Evolutionary conservation across 2,329 filamentous ascomycete genomes (phyloP), one percentile per base, ranked within the genome.

Genomic region (Cephalotrichum gorgonifer): DNA sequence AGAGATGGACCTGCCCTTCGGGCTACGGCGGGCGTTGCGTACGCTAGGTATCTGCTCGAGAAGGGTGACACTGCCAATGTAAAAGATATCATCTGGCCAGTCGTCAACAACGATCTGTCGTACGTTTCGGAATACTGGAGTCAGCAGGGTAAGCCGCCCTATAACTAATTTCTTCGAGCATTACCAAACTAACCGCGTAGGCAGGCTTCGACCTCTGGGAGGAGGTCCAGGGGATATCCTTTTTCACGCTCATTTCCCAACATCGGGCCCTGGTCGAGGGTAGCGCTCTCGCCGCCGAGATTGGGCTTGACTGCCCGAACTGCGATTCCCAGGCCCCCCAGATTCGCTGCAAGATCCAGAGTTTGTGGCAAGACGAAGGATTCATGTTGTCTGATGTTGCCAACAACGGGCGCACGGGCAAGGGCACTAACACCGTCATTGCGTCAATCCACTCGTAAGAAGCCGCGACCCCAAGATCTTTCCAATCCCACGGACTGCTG

Each of bases 191-290:
- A 74, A 79, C 78, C 59, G 64, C n/a, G n/a, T n/a, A 71, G 54
- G 77, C 74, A 0, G 76, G 76, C 5, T 93, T 81, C 58, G 88
- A 94, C 62, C 73, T 94, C 3, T 93, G 88, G 88, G 88, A 93
- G 62, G 88, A 93, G 62, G 78, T 90, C 14, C 69, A 72, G 25
- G 85, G 86, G 35, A 82, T 78, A 20, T 89, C 85, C 1, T 93
- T 90, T 70, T 94, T 91, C 64, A 91, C 87, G 1, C 68, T 81
- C 28, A 78, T 80, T 3, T 75, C 76, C 38, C 79, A 86, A 52
- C 80, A 91, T 60, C 79, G 86, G 55, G 74, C 79, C n/a, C 69
- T 83, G 14, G 69, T 81, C 6, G 80, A 86, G 64, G 87, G 88
- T 6, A 78, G 72, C 49, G 70, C 73, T 3, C 72, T 93, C 15